These are phyloP conservation scores for Tilletia setariae DNA, from an alignment of 1,284 basidiomycete species.

Conservation along the genomic window DNA sequence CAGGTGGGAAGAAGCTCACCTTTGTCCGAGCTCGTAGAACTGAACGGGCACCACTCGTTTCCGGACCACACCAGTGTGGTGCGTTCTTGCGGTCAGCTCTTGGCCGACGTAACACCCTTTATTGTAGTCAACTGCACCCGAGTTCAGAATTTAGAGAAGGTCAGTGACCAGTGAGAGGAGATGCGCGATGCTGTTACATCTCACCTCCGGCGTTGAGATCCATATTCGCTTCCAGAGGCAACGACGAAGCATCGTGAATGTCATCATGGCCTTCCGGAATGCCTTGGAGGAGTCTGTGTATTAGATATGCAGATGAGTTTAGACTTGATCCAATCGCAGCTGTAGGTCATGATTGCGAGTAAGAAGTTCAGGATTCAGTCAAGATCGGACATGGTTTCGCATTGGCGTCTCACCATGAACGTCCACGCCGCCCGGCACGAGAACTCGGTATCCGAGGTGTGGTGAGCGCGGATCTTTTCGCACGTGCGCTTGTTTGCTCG, in stretches of 20 bases:
- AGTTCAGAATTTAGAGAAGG: conserved; percentile 18
- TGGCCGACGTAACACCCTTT: conserved; percentile 99
- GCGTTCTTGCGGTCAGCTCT: conserved; percentile 92
- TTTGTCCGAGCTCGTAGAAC: conserved; percentile 24
- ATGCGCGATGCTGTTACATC: conserved; percentile 44
- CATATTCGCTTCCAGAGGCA: conserved; percentile 90
- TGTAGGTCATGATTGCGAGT: not conserved
- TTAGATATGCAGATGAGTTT: conserved; percentile 59
- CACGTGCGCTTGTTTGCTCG: conserved; percentile 13
- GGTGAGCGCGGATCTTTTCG: conserved; percentile 35
- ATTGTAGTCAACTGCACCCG: conserved; percentile 78
- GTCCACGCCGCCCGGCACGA: conserved; percentile 17
- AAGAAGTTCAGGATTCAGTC: not conserved
- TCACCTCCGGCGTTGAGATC: conserved; percentile 87
- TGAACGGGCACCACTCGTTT: conserved; percentile 82
- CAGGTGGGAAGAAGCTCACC: conserved; percentile 1
- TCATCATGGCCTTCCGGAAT: conserved; percentile 83
- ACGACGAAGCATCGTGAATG: conserved; percentile 70
- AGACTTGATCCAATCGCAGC: not conserved
- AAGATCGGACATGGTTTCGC: too few species aligned
- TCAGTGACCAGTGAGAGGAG: not conserved
- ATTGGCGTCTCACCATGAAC: not conserved
- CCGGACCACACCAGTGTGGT: conserved; percentile 85
- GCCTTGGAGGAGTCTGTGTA: conserved; percentile 76
- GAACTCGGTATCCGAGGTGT: conserved; percentile 36